Evolutionary conservation across 2,329 filamentous ascomycete species (phyloP), one percentile per base, ranked within the genome.

Genomic region (Aureobasidium namibiae): DNA sequence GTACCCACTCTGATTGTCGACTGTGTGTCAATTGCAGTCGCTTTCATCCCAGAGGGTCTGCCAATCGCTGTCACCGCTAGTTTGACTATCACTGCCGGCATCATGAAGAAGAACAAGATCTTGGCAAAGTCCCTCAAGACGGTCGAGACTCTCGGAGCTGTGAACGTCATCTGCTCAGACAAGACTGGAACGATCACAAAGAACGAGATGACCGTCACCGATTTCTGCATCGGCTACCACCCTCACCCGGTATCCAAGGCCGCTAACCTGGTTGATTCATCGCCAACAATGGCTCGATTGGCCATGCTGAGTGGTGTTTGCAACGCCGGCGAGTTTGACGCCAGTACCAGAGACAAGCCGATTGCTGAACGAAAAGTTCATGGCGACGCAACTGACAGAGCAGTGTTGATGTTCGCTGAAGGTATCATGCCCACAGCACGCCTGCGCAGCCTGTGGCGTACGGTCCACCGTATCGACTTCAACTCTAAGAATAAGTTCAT

Each of bases 401-500:
- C 88, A 18, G 80, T 91, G 33, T 76, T 92, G 6, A 80, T 87
- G 57, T 86, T 92, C 59, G 84, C 87, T 0, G 87, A 91, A 69
- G 75, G 75, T 3, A 76, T 91, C 48, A 81, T 81, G 0, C 74
- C 82, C 0, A 82, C 89, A 0, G 72, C 78, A 0, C 80, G 86
- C 53, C 73, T 87, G 5, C 80, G 84, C 8, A 76, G 78, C 14
- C 76, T 79, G 63, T 90, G 86, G 86, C 80, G 80, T 54, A 84
- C 81, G 56, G 79, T 81, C 1, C 90, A 84, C 65, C 83, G 87
- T 57, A 75, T 89, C 29, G 82, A 86, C 0, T 92, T 92, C 71
- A 91, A 91, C 74, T 89, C 86, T 73, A 89, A 89, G 76, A 91
- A 90, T 74, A 92, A 92, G 72, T 91, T 85, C 68, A 91, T 90